Evolutionary conservation across 2,329 filamentous ascomycete genomes (phyloP), one percentile per base, ranked within the genome.

Genomic region (Colletotrichum gloeosporioides): DNA sequence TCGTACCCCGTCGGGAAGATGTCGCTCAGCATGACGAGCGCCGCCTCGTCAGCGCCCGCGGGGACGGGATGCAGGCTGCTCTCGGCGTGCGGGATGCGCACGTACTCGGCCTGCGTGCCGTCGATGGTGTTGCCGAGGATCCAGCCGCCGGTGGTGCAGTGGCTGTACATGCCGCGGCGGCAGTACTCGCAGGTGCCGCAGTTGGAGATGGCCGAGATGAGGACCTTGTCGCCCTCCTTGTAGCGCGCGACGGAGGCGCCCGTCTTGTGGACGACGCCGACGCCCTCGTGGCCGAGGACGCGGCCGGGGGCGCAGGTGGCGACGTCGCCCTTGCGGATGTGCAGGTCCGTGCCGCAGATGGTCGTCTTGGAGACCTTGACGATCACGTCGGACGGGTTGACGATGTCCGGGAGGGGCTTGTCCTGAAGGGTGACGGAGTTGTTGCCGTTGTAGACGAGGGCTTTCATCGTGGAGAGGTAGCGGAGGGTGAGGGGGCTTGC

Each of bases 61-160:
- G 92, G 92, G 2, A 94, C 83, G 69, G 89, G 89, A 31, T 94
- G 82, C 9, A 90, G 90, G 75, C 93, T 94, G 83, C 93, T 93
- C 80, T 94, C 92, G 1, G 92, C 92, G 76, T 90, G 93, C 0
- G 92, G 92, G 4, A 94, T 89, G 3, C 91, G 87, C 27, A 94
- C 84, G 76, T 91, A 94, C 81, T 94, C 80, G 68, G 80, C 90
- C 79, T 91, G 89, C 0, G 88, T 90, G 61, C 89, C 89, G 77
- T 90, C 88, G 25, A 88, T 85, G 0, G 83, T 84, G 78, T 92
- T 88, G 25, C 90, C 90, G 3, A 92, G 82, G 7, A 87, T 84
- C 90, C 90, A 92, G 6, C 90, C 89, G 31, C 89, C 90, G 15
- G 86, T 87, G 9, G 83, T 83, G 80, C 90, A 92, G 77, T 90